Evolutionary conservation across 2,329 filamentous ascomycete genomes (phyloP), one percentile per base, ranked within the genome.

Genomic region (Ambrosiella beaveri): DNA sequence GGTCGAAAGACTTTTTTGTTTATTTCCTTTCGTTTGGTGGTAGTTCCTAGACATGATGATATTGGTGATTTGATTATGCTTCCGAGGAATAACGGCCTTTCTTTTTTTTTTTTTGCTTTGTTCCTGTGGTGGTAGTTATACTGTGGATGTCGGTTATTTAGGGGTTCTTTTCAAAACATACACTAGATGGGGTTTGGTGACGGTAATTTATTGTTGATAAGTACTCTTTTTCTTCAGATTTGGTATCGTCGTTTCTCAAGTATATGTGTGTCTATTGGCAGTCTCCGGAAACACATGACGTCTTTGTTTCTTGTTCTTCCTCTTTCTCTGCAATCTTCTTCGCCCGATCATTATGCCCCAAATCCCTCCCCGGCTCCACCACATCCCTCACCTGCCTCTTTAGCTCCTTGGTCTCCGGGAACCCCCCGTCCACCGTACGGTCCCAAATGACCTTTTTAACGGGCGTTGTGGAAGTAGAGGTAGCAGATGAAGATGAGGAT

Each of bases 341-440:
- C 8, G 40, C 69, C 57, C 80, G 74, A 68, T 90, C 86, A 27
- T 88, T 84, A 71, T 97, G 91, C 0, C 91, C 91, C 57, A 96
- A 72, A 66, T 91, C 79, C 62, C 85, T 77, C 0, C 73, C 75
- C 0, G 90, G 91, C 65, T 93, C 84, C 64, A 96, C 82, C 56
- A 87, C 76, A 71, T 96, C 87, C 59, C 91, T 75, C 4, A 96
- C 81, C 13, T 84, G 77, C 61, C 88, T 82, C 72, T 97, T 96
- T 49, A 96, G 76, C 64, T 91, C 84, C 71, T 96, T 95, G 1
- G 87, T 89, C 72, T 96, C 89, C 61, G 91, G 93, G 70, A 98
- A 98, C 0, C 93, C 90, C 37, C 87, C 87, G 66, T 96, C 84
- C 2, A 71, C 67, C 68, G 89, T 94, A 62, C 93, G 79, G 73